Conservation (phyloP, 495 filamentous ascomycete species). For the Xylaria curta region DNA sequence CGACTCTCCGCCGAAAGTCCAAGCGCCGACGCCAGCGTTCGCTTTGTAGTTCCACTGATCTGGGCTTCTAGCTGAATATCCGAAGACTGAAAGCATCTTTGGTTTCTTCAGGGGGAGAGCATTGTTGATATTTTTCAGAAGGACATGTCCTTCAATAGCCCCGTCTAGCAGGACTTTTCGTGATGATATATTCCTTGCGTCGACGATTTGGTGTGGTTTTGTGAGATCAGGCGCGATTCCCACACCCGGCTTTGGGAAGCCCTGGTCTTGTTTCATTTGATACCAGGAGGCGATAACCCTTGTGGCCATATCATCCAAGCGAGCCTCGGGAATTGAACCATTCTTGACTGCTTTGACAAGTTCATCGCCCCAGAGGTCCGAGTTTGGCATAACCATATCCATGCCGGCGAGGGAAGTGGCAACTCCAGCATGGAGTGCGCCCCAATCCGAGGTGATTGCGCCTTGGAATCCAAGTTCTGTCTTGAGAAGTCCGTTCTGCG, state of each 20-base stretch:
- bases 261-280: conserved; percentile 47
- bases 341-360: conserved; percentile 41
- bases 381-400: conserved; percentile 60
- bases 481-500: conserved; percentile 59
- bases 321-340: conserved; percentile 44
- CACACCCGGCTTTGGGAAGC: conserved; percentile 41
- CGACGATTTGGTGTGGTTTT: conserved; percentile 50
- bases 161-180: conserved; percentile 35
- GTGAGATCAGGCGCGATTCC: conserved; percentile 53
- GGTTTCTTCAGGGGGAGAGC: conserved; percentile 52
- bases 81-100: conserved; percentile 38
- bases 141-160: conserved; percentile 50
- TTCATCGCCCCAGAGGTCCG: conserved; percentile 42
- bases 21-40: conserved; percentile 12
- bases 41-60: conserved; percentile 25
- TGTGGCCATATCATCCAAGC: conserved; percentile 48
- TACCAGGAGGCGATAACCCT: conserved; percentile 57
- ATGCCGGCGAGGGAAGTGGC: conserved; percentile 52
- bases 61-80: conserved; percentile 36
- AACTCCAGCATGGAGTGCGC: conserved; percentile 53
- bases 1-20: conserved; percentile 28
- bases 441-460: conserved; percentile 62
- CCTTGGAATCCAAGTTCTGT: conserved; percentile 62
- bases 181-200: conserved; percentile 41
- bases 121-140: conserved; percentile 57